Evolutionary conservation across 257 asterid genomes (phyloP).

Genomic region (Solanum sparsipilum): DNA sequence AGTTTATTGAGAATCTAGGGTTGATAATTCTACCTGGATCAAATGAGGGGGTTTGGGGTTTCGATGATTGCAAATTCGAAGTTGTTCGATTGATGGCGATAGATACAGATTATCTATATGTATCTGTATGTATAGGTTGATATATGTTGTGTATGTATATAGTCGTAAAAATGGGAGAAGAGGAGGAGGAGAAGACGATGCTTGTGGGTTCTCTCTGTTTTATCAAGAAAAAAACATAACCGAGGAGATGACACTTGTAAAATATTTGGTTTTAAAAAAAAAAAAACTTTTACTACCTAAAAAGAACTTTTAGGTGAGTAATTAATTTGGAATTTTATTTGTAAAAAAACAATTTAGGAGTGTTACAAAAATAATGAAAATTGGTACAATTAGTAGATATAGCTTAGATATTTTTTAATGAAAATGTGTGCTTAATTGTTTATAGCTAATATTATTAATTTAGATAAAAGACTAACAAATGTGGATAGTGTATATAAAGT

Average conservation of each 20-base stretch:
- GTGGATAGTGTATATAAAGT: not conserved
- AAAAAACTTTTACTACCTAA: not conserved
- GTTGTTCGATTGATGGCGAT: conserved; percentile 16
- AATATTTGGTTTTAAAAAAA: not conserved
- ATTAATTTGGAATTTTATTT: not conserved
- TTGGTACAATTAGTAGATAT: not conserved
- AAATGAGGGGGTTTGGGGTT: not conserved
- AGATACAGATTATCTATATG: not conserved
- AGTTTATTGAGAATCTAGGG: conserved; percentile 10
- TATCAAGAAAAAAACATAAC: conserved; percentile 9
- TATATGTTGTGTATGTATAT: conserved; percentile 1
- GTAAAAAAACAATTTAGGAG: not conserved
- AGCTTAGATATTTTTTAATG: not conserved
- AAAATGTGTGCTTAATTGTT: not conserved
- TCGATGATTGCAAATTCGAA: conserved; percentile 17
- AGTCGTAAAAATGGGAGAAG: conserved; percentile 8
- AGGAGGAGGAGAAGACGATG: conserved; percentile 2
- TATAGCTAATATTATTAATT: not conserved
- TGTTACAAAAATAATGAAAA: not conserved
- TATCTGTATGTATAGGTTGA: not conserved
- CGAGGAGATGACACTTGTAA: conserved; percentile 22
- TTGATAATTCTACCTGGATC: conserved; percentile 26
- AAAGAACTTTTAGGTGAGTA: not conserved
- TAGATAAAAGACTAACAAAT: not conserved
- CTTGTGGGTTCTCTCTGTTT: not conserved